Percentiles rank a stretch among this genome's conserved stretches.
phyloP scores from a whole-genome alignment of 257 asterid species.

The Ligustrum vulgare region DNA sequence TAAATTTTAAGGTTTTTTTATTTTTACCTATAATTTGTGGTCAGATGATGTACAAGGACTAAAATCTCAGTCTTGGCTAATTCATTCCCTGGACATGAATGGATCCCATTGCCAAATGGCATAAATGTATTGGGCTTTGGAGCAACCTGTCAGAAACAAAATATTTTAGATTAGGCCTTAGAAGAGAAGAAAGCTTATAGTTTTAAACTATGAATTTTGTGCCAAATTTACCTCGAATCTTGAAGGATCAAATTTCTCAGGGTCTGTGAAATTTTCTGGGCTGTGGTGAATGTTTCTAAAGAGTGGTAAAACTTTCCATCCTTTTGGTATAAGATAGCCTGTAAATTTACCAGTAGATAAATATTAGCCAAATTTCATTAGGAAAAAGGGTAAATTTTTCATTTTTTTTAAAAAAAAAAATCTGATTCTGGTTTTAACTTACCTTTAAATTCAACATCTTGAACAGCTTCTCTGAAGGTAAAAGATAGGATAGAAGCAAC shows the following conservation, averaged over 20 bases:
- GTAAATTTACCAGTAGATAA: constrained; percentile 4
- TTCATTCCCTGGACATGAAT: constrained; percentile 94
- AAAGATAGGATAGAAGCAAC: constrained; percentile 71
- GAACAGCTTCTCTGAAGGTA: constrained; percentile 83
- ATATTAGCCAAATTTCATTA: background rate
- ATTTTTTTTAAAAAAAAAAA: background rate
- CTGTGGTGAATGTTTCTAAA: constrained; percentile 89
- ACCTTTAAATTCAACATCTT: constrained; percentile 78
- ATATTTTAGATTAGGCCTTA: constrained; percentile 8
- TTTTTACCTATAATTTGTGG: constrained; percentile 87
- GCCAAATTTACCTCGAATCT: constrained; percentile 79
- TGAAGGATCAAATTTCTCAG: constrained; percentile 95
- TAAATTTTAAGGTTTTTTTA: constrained; percentile 6
- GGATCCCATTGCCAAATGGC: constrained; percentile 97
- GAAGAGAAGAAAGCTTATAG: background rate
- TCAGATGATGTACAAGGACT: constrained; percentile 80
- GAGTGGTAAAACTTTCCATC: constrained; percentile 96
- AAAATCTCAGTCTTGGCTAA: constrained; percentile 90
- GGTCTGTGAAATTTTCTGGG: constrained; percentile 83
- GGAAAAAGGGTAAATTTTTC: background rate
- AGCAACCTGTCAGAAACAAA: constrained; percentile 42
- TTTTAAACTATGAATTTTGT: too few relatives aligned
- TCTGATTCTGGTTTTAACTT: constrained; percentile 22
- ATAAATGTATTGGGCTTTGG: constrained; percentile 90
- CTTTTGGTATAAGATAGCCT: constrained; percentile 88